phyloP scores from a whole-genome alignment of 345 rosid genomes.

The Raphanus raphanistrum region DNA sequence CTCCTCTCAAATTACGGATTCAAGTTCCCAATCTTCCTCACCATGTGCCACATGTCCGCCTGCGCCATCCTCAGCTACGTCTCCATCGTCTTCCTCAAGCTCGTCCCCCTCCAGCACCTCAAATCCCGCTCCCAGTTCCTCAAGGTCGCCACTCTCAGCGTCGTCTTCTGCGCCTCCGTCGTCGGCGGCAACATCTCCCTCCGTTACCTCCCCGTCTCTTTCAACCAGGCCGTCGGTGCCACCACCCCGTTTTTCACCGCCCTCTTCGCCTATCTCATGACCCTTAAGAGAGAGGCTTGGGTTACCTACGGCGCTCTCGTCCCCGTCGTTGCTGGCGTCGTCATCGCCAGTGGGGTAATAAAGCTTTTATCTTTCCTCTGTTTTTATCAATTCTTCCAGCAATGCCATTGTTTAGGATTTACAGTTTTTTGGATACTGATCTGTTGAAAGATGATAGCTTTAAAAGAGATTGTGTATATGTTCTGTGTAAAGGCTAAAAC shows the following conservation, averaged over 20 bases:
- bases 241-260: slow-evolving; percentile 94
- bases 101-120: slow-evolving; percentile 69
- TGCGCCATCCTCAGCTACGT: slow-evolving; percentile 85
- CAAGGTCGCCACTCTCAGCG: slow-evolving; percentile 50
- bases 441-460: not conserved
- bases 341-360: slow-evolving; percentile 96
- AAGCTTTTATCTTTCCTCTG: not conserved
- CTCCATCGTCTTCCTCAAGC: slow-evolving; percentile 78
- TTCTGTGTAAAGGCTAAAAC: not conserved
- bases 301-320: slow-evolving; percentile 79
- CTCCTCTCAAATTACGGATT: slow-evolving; percentile 91
- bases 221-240: slow-evolving; percentile 97
- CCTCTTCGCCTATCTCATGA: slow-evolving; percentile 74
- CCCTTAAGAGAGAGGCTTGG: slow-evolving; percentile 90
- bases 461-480: not conserved
- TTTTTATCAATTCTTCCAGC: not conserved
- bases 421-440: not conserved
- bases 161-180: slow-evolving; percentile 89
- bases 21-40: slow-evolving; percentile 87
- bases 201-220: slow-evolving; percentile 82
- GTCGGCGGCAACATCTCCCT: slow-evolving; percentile 93
- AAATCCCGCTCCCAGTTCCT: not conserved
- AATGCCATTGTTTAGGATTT: not conserved
- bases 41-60: slow-evolving; percentile 97
- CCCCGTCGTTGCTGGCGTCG: slow-evolving; percentile 82